These are phyloP conservation scores for Zymoseptoria pseudotritici DNA, from an alignment of 2,329 filamentous ascomycete genomes.

Conservation along the genomic window DNA sequence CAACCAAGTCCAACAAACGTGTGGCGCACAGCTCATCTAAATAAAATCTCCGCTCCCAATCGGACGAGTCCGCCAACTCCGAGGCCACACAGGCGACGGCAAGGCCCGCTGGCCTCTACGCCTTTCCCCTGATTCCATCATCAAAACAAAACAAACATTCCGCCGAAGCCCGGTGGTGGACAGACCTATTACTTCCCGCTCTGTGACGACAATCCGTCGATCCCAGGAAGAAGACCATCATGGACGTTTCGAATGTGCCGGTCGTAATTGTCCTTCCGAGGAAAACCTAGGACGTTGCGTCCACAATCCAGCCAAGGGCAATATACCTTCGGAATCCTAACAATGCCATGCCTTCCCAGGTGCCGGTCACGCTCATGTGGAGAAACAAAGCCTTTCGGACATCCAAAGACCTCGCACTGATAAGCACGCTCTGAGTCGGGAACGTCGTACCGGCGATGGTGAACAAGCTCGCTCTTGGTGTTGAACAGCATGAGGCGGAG, in stretches of 20 bases:
- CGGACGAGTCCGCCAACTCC: too few species aligned
- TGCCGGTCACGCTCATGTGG: not conserved
- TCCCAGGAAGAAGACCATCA: not conserved
- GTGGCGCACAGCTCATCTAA: too few species aligned
- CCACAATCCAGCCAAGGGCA: not conserved
- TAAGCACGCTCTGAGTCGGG: not conserved
- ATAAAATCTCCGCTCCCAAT: too few species aligned
- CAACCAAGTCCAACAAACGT: too few species aligned
- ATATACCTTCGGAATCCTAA: not conserved
- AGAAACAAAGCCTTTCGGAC: not conserved
- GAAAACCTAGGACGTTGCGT: not conserved
- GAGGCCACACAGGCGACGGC: too few species aligned
- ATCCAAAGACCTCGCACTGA: not conserved
- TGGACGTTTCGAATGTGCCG: not conserved
- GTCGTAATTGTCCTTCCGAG: not conserved
- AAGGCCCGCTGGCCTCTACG: not conserved
- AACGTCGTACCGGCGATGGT: not conserved
- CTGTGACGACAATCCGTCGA: not conserved
- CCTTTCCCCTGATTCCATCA: not conserved
- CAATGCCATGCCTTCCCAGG: not conserved
- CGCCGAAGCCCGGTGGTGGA: not conserved
- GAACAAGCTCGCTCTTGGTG: not conserved
- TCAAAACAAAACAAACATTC: not conserved
- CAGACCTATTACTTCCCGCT: not conserved
- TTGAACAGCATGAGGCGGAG: not conserved